These are phyloP conservation scores for Bocquillonia castaneifolia DNA, from an alignment of 441 rosid species.

Conservation along the genomic window DNA sequence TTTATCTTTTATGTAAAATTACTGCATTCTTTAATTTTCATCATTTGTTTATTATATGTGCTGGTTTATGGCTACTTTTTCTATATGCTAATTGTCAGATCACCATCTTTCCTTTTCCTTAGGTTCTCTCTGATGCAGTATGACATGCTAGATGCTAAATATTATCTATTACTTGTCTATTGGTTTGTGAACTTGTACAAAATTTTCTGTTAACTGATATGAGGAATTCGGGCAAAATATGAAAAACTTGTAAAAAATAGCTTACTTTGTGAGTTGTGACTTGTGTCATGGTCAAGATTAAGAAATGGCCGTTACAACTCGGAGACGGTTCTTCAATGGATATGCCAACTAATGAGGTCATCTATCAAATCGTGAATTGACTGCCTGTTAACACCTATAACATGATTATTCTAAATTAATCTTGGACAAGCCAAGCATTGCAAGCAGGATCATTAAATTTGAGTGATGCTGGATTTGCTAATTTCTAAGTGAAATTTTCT, in stretches of 20 bases:
- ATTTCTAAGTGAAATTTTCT: background rate
- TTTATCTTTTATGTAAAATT: background rate
- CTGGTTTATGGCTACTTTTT: background rate
- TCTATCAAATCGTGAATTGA: background rate
- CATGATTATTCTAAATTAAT: background rate
- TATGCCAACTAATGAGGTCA: background rate
- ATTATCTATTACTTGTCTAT: background rate
- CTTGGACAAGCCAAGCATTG: background rate
- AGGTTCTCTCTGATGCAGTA: slow-evolving; percentile 4
- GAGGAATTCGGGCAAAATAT: background rate
- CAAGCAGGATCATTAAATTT: background rate
- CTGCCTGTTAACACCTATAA: background rate
- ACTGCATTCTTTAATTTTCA: background rate
- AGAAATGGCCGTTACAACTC: background rate
- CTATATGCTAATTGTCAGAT: background rate
- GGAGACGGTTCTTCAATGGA: background rate
- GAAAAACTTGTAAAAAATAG: background rate
- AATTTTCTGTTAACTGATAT: background rate
- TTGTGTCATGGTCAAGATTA: background rate
- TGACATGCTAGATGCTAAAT: background rate
- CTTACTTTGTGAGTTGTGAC: background rate
- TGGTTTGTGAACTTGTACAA: background rate
- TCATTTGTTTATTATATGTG: background rate
- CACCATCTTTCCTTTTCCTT: background rate
- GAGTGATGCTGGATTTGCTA: background rate